A percentile compares a stretch with the other conserved stretches of the same genome.
These are phyloP conservation scores for Fusarium pseudograminearum DNA, from an alignment of 2,329 filamentous ascomycete species.

Conservation along the genomic window DNA sequence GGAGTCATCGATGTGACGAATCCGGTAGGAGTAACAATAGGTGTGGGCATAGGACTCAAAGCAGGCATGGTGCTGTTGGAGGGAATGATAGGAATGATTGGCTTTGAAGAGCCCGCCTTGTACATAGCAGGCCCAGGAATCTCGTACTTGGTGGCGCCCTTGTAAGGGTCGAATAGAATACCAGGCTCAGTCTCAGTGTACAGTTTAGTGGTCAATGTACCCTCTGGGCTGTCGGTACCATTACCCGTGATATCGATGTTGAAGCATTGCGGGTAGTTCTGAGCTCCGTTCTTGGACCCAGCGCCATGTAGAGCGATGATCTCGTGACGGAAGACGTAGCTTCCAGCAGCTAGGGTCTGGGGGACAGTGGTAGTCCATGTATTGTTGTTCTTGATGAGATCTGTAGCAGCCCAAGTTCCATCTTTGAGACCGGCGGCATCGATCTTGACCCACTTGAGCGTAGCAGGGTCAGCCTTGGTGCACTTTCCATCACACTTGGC, in stretches of 20 bases:
- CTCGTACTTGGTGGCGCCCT: slow-evolving; percentile 42
- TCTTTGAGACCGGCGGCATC: slow-evolving; percentile 63
- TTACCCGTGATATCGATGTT: slow-evolving; percentile 56
- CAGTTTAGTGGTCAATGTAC: slow-evolving; percentile 50
- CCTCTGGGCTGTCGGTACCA: slow-evolving; percentile 52
- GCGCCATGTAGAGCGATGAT: slow-evolving; percentile 63
- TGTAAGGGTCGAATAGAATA: slow-evolving; percentile 52
- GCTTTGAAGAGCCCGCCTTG: slow-evolving; percentile 24
- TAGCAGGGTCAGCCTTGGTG: slow-evolving; percentile 62
- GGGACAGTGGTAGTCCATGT: slow-evolving; percentile 55
- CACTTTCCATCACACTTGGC: slow-evolving; percentile 69
- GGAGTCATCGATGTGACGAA: background rate
- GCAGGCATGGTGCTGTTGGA: slow-evolving; percentile 12
- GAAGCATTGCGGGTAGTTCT: slow-evolving; percentile 42
- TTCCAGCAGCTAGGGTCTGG: slow-evolving; percentile 51
- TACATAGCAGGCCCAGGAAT: slow-evolving; percentile 50
- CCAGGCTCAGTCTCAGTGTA: slow-evolving; percentile 50
- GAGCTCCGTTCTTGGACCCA: slow-evolving; percentile 40
- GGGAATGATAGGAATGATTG: slow-evolving; percentile 23
- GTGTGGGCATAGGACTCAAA: slow-evolving; percentile 21
- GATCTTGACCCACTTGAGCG: slow-evolving; percentile 74
- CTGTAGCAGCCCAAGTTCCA: slow-evolving; percentile 52
- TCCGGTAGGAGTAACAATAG: slow-evolving; percentile 14
- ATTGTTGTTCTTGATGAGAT: slow-evolving; percentile 60
- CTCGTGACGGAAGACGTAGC: slow-evolving; percentile 65